Evolutionary conservation across 2,329 filamentous ascomycete genomes (phyloP), one percentile per base, ranked within the genome.

Genomic region (Lasiodiplodia gonubiensis): DNA sequence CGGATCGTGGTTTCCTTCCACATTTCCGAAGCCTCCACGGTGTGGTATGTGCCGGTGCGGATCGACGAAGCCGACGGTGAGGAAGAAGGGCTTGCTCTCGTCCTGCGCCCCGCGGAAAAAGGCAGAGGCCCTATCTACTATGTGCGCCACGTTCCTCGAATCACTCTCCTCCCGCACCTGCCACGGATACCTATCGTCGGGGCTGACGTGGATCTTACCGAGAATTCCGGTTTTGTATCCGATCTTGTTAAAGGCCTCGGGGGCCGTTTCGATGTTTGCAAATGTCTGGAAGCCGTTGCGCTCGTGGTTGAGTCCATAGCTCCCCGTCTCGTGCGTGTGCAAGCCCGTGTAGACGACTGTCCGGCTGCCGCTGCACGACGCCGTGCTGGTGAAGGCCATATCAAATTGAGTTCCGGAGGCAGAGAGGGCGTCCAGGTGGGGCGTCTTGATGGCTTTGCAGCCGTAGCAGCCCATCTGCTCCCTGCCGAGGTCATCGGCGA

Each of bases 191-290:
- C 75, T 74, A 1, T 60, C 57, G 0, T 63, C 52, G 0, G 82
- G 82, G 0, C 81, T 81, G 12, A 85, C 83, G 55, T 85, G 84
- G 0, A 85, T 74, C 70, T 85, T 85, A 2, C 82, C 82, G 2
- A 85, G 72, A 25, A 86, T 81, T 0, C 81, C 83, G 0, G 83
- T 85, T 52, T 74, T 77, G 68, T 84, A 83, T 1, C 81, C 82
- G 0, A 73, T 69, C 2, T 71, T 64, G 21, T 77, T 77, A 69
- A 85, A 78, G 0, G 83, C 67, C 0, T 68, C 48, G 1, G 83
- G 83, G 0, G 74, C 72, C 0, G 80, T 81, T 54, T 59, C 54
- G 30, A 59, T 21, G 11, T 59, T 84, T 52, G 82, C 77, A 67
- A 80, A 81, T 0, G 81, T 85, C 68, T 76, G 72, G 60, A 86